Evolutionary conservation across 148 eudicot species (phyloP).

Genomic region (Fagopyrum homotropicum): DNA sequence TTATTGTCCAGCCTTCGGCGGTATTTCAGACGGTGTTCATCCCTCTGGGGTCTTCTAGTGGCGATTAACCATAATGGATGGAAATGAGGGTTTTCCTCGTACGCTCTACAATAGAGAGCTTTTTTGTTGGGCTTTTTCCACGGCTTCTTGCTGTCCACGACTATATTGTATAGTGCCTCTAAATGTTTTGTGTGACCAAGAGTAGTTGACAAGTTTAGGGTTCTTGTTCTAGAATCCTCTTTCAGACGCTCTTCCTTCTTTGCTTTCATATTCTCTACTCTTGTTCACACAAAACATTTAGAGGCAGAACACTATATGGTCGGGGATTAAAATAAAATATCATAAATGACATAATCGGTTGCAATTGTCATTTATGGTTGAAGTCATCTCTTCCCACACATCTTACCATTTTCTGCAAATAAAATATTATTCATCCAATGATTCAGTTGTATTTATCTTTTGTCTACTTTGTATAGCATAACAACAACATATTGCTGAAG

Average conservation of each 20-base stretch:
- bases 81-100: too few relatives aligned
- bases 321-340: neutral
- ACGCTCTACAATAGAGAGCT: too few relatives aligned
- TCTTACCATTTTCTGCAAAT: slow-evolving; percentile 30
- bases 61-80: too few relatives aligned
- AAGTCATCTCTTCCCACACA: slow-evolving; percentile 59
- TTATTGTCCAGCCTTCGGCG: too few relatives aligned
- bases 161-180: slow-evolving; percentile 39
- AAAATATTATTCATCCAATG: neutral
- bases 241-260: slow-evolving; percentile 49
- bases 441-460: neutral
- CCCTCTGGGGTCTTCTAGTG: too few relatives aligned
- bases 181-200: slow-evolving; percentile 21
- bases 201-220: neutral
- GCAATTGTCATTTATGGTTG: slow-evolving; percentile 20
- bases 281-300: slow-evolving; percentile 22
- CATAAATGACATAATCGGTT: neutral
- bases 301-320: slow-evolving; percentile 42
- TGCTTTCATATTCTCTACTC: slow-evolving; percentile 14
- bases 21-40: too few relatives aligned
- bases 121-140: too few relatives aligned
- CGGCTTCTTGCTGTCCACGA: neutral
- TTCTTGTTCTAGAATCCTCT: slow-evolving; percentile 44
- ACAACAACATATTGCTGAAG: neutral
- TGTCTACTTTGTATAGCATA: neutral